Base-by-base conservation (phyloP, 1,284 basidiomycete genomes). In the Athelia psychrophila region DNA sequence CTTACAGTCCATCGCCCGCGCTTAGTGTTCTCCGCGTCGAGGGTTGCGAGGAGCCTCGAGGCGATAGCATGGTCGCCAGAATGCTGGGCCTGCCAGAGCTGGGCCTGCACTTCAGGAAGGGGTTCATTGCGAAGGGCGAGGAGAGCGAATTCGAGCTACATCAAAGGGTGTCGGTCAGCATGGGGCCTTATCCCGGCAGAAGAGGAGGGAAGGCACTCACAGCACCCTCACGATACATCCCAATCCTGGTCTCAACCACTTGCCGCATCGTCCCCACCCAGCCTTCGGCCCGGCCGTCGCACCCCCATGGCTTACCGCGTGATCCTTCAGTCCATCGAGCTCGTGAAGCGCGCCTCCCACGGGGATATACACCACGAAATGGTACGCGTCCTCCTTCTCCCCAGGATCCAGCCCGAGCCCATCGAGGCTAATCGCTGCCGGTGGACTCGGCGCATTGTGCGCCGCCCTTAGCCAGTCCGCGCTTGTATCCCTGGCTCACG, bases 331-430 rank as follows among this genome's bases (percentile, higher is more conserved):
- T 2, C 94, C 94, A 66, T 97, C 95, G 30, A 98, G 78, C 70
- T 98, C 95, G 68, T 94, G 95, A 47, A 98, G 72, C 27, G 81
- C 78, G 13, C 91, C 94, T 66, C 85, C 80, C 45, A 86, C 75
- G 3, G 95, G 95, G 46, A 95, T 70, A 68, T 96, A 98, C 4
- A 94, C 86, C 44, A 96, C 86, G 63, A 96, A 96, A 63, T 97
- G 94, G 69, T 95, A 98, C 12, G 93, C 93, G 60, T 96, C 94
- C 63, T 94, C 92, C 1, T 78, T 66, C 54, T 84, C 88, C 82
- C 88, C 2, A n/a, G n/a, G n/a, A n/a, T 87, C 81, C 13, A 85
- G 68, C 30, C 79, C 84, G 49, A 89, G 69, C 48, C 88, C 88
- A 64, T 94, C 91, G 44, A 91, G 70, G 6, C 87, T 88, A 56